A percentile compares a stretch with the other conserved stretches of the same genome.
Conservation (phyloP, 2,329 filamentous ascomycete species). For the Ascochyta rabiei region DNA sequence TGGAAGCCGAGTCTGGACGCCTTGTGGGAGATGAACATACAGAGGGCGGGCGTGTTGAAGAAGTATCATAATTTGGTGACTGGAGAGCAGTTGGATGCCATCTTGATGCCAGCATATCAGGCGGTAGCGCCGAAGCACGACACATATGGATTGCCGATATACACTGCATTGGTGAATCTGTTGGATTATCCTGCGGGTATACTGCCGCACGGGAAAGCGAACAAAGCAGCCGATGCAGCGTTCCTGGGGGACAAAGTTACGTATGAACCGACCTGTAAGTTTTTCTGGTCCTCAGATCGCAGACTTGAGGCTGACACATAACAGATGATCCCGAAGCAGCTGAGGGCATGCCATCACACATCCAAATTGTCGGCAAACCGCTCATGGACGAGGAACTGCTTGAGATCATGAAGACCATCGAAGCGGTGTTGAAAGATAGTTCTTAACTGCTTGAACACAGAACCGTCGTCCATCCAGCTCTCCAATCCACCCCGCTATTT, state of each 20-base stretch:
- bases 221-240: conserved; percentile 49
- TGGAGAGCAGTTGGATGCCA: conserved; percentile 54
- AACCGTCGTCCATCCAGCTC: too few relatives aligned
- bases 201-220: conserved; percentile 54
- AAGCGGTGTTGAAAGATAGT: conserved; percentile 29
- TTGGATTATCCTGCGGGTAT: conserved; percentile 61
- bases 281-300: not conserved
- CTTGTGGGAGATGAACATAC: conserved; percentile 52
- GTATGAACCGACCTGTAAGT: conserved; percentile 48
- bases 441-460: not conserved
- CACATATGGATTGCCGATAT: conserved; percentile 54
- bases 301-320: not conserved
- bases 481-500: too few relatives aligned
- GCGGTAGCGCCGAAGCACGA: conserved; percentile 61
- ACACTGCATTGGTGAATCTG: conserved; percentile 59
- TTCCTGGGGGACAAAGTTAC: conserved; percentile 36
- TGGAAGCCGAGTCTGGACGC: conserved; percentile 48
- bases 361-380: conserved; percentile 55
- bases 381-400: conserved; percentile 57
- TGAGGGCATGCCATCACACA: conserved; percentile 54
- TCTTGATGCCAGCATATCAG: conserved; percentile 58
- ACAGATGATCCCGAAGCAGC: conserved; percentile 51
- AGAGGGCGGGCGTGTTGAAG: conserved; percentile 43
- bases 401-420: conserved; percentile 44
- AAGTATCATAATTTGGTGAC: conserved; percentile 53